Base-by-base conservation (phyloP, 2,329 filamentous ascomycete species). In the Alternaria rosae region DNA sequence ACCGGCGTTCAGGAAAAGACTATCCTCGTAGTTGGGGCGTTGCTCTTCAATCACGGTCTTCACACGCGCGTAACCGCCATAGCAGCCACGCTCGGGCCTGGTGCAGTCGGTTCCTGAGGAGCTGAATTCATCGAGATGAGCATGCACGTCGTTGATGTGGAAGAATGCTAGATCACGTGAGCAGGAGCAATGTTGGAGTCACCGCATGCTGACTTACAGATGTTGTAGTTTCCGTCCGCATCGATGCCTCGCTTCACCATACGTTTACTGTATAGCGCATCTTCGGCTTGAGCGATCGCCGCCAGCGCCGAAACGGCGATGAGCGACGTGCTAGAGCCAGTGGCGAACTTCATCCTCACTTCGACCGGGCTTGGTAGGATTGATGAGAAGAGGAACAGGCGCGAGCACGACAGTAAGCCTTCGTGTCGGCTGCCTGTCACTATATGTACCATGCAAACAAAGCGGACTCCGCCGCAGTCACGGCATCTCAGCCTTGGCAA, bases 81-180 rank as follows among this genome's bases (percentile, higher is more conserved):
- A 89, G 77, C 88, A 91, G 43, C 88, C 88, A 50, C 81, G 79
- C 54, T 82, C 77, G 0, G 86, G 84, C 25, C 82, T 77, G 0
- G 82, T 85, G 79, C 88, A 91, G 77, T 90, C 87, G 11, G 86
- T 86, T 57, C 88, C 88, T 0, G 86, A 86, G 13, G 84, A 83
- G 26, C 84, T 81, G 77, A 87, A 91, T 75, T 90, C 78, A 72
- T 90, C 88, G 17, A 91, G 80, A 72, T 91, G 89, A 13, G 89
- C 85, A 73, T 91, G 89, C 13, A 91, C 87, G 72, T 91, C 88
- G 71, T 91, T 91, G 81, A 91, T 84, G 75, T 91, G 89, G 78
- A 89, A 90, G 79, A 90, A 89, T 7, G 88, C 76, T 78, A 11
- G 6, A n/a, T 57, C 38, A 50, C 20, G 32, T 62, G 30, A 61